phyloP scores from a whole-genome alignment of 306 rosid species.

The Casuarina equisetifolia region DNA sequence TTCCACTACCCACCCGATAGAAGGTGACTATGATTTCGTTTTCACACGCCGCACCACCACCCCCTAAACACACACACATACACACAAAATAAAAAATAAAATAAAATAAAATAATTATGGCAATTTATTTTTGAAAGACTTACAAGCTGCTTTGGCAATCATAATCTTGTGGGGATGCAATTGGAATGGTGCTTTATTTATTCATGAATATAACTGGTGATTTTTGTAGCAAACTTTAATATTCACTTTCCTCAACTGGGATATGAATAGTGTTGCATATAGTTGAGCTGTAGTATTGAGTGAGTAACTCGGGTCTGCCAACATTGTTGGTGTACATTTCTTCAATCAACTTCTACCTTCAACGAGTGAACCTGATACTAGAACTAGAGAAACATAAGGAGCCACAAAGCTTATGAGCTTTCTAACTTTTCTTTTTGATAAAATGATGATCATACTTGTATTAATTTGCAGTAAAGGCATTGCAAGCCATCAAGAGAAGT shows the following conservation, averaged over 20 bases:
- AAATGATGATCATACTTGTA: constrained; percentile 1
- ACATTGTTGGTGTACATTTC: not conserved
- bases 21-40: constrained; percentile 39
- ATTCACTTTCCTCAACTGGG: not conserved
- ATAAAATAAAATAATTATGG: too few species aligned
- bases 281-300: not conserved
- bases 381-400: not conserved
- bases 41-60: not conserved
- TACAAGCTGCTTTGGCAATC: not conserved
- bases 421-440: constrained; percentile 4
- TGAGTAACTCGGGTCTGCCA: not conserved
- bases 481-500: constrained; percentile 34
- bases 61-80: too few species aligned
- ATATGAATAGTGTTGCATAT: not conserved
- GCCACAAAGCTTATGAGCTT: not conserved
- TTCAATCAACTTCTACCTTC: not conserved
- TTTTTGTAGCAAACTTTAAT: not conserved
- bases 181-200: not conserved
- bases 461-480: constrained; percentile 39
- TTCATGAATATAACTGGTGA: not conserved
- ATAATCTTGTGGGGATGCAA: not conserved
- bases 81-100: too few species aligned
- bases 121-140: not conserved
- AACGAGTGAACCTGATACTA: not conserved
- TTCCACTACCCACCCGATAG: constrained; percentile 34